Conservation (phyloP, 305 asterid genomes). For the Rubia balearica region DNA sequence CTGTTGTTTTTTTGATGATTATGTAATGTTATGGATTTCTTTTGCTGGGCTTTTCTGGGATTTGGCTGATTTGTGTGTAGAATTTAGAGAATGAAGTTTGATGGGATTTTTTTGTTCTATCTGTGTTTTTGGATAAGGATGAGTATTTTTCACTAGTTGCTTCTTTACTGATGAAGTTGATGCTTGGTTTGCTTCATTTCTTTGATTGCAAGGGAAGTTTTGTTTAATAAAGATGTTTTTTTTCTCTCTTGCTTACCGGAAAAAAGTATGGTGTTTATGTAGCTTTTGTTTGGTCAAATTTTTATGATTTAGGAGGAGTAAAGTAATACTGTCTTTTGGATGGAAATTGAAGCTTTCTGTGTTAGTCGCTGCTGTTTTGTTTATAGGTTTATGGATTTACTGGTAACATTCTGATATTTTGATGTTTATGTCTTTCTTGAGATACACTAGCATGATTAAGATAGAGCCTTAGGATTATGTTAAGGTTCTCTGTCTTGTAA, state of each 20-base stretch:
- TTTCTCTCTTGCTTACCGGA: neutral
- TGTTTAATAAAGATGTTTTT: neutral
- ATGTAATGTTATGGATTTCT: neutral
- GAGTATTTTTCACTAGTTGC: neutral
- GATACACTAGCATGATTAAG: neutral
- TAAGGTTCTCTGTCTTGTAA: neutral
- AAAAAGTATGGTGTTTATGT: neutral
- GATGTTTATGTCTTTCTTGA: neutral
- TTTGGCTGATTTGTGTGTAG: neutral
- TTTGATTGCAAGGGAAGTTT: slow-evolving; percentile 5
- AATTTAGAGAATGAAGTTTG: neutral
- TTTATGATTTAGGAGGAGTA: neutral
- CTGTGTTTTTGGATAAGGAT: slow-evolving; percentile 4
- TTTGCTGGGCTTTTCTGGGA: slow-evolving; percentile 2
- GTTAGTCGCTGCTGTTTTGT: neutral
- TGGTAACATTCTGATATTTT: neutral
- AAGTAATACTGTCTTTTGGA: neutral
- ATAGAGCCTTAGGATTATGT: neutral
- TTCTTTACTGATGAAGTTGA: neutral
- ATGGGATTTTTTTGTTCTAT: neutral
- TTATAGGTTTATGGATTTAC: neutral
- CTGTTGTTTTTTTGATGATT: neutral
- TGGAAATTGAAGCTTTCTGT: neutral
- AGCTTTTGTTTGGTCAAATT: neutral
- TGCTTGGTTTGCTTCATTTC: slow-evolving; percentile 5